These are phyloP conservation scores for Suillus subluteus DNA, from an alignment of 768 basidiomycete genomes.

Conservation along the genomic window DNA sequence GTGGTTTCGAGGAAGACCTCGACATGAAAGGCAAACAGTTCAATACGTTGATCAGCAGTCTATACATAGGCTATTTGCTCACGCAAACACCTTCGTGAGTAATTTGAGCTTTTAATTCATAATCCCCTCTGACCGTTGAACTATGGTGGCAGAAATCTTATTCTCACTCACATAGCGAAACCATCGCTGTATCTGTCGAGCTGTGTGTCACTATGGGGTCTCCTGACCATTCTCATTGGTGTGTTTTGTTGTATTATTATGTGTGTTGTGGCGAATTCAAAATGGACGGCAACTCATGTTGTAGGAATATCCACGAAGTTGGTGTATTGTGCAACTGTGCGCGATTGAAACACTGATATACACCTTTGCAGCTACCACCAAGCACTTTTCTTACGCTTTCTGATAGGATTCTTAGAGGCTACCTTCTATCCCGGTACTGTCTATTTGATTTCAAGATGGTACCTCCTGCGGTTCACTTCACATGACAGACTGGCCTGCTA, in stretches of 20 bases:
- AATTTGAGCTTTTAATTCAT: neutral
- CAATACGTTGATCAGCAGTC: constrained; percentile 62
- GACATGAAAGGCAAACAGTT: constrained; percentile 62
- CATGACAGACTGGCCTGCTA: neutral
- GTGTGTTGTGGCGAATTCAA: neutral
- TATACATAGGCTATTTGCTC: constrained; percentile 68
- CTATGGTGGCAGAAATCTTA: constrained; percentile 56
- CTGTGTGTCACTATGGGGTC: constrained; percentile 74
- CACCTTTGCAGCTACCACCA: constrained; percentile 49
- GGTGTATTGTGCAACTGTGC: neutral
- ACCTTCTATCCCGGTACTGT: constrained; percentile 68
- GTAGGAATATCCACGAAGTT: constrained; percentile 40
- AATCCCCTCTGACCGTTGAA: neutral
- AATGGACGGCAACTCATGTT: neutral
- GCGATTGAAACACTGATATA: constrained; percentile 4
- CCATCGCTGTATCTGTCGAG: constrained; percentile 65
- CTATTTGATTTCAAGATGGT: constrained; percentile 69
- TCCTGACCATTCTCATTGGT: constrained; percentile 54
- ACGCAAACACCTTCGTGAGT: constrained; percentile 74
- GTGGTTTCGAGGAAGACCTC: constrained; percentile 57
- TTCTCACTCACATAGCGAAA: constrained; percentile 60
- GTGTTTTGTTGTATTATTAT: constrained; percentile 12
- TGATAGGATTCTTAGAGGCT: constrained; percentile 67
- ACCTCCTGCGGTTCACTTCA: too few species aligned
- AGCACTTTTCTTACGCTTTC: constrained; percentile 69